Conservation (phyloP, 345 rosid species). For the rapeseed (Brassica napus) region Da-Ae NC_063444.1:9939501-9940000, state of each 20-base stretch:
- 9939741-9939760: conserved; percentile 4
- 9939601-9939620: background rate
- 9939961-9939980: too few relatives aligned
- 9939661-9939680: background rate
- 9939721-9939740: background rate
- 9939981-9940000: too few relatives aligned
- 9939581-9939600: background rate
- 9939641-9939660: background rate
- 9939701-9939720: background rate
- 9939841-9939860: background rate
- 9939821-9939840: background rate
- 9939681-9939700: background rate
- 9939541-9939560: background rate
- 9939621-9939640: background rate
- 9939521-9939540: background rate
- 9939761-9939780: conserved; percentile 6
- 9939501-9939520: background rate
- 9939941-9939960: too few relatives aligned
- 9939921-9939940: too few relatives aligned
- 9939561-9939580: too few relatives aligned
- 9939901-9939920: too few relatives aligned
- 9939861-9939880: background rate
- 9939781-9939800: conserved; percentile 11
- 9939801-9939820: background rate
- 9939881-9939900: background rate